Evolutionary conservation across 371 early-diverging fungal genomes (phyloP), one percentile per base, ranked within the genome.

Genomic region (Mortierella sp.): DNA sequence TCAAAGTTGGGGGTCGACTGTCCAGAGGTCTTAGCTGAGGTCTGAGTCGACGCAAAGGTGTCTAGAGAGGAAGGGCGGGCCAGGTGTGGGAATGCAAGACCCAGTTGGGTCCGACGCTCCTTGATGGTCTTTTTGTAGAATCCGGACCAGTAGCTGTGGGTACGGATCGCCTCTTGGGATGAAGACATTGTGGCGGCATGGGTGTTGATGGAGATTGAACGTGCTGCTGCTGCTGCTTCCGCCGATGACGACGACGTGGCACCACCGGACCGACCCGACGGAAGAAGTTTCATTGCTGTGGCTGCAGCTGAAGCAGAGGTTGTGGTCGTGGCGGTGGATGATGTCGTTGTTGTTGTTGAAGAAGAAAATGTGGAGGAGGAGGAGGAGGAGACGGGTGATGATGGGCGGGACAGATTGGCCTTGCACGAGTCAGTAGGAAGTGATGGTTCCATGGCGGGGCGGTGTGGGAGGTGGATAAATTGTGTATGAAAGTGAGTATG

Each of bases 101-200:
- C 71, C 3, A 93, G 76, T 66, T 90, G 92, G 37, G 85, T 86
- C 66, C 92, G 90, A 26, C 93, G 89, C 64, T 93, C 93, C 43
- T 86, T 87, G 48, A 93, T 85, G 9, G 92, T 86, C 79, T 92
- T 93, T 79, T 91, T 91, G 82, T 93, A 92, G 83, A 93, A 93
- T 16, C 93, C 93, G 14, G 91, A 89, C 82, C 82, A 82, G 64
- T 76, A 77, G 4, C 64, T 37, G 41, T 80, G 80, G 0, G 73
- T 70, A 14, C 73, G 77, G 22, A 61, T 70, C 41, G 70, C 65
- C 8, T 73, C 70, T 7, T 61, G 53, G 10, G 55, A n/a, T 16
- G 64, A 31, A 19, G 67, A 39, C 1, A 67, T n/a, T 7, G 66
- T 22, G 24, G 70, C 39, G 26, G 45, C 34, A n/a, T 66, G 50